Conservation (phyloP, 2,329 filamentous ascomycete species). For the Dendrostoma leiphaemia region DNA sequence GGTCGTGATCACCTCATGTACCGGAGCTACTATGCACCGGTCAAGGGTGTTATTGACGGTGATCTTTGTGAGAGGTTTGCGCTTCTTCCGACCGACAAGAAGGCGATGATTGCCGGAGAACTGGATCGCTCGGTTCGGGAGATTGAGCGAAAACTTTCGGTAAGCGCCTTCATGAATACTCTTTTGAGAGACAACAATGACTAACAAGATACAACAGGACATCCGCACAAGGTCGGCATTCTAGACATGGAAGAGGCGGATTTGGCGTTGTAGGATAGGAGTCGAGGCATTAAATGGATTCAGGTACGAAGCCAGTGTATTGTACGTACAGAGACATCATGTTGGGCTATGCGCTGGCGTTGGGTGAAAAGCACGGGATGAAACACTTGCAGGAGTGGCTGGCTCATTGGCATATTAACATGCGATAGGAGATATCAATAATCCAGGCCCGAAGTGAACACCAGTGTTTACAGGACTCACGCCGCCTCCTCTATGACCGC, state of each 20-base stretch:
- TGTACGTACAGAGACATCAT: conserved; percentile 9
- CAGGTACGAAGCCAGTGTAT: conserved; percentile 10
- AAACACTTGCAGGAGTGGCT: neutral
- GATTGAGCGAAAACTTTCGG: conserved; percentile 93
- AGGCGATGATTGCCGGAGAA: conserved; percentile 92
- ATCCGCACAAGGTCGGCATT: conserved; percentile 60
- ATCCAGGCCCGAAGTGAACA: neutral
- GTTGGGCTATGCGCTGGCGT: conserved; percentile 9
- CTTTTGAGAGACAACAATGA: neutral
- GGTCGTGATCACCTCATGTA: conserved; percentile 96
- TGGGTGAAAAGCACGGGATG: neutral
- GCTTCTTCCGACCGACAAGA: conserved; percentile 80
- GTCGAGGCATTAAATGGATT: conserved; percentile 5
- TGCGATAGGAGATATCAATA: neutral
- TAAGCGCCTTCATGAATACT: conserved; percentile 34
- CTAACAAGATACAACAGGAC: conserved; percentile 38
- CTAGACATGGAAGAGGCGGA: conserved; percentile 30
- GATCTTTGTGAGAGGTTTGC: conserved; percentile 93
- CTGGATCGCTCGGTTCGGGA: conserved; percentile 86
- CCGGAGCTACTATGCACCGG: conserved; percentile 90
- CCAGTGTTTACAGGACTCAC: neutral
- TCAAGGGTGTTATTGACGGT: conserved; percentile 95
- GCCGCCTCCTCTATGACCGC: no score
- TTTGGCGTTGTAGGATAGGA: conserved; percentile 15
- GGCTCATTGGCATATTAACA: neutral